Evolutionary conservation across 2,329 filamentous ascomycete species (phyloP).

Genomic region (Aplosporella prunicola): DNA sequence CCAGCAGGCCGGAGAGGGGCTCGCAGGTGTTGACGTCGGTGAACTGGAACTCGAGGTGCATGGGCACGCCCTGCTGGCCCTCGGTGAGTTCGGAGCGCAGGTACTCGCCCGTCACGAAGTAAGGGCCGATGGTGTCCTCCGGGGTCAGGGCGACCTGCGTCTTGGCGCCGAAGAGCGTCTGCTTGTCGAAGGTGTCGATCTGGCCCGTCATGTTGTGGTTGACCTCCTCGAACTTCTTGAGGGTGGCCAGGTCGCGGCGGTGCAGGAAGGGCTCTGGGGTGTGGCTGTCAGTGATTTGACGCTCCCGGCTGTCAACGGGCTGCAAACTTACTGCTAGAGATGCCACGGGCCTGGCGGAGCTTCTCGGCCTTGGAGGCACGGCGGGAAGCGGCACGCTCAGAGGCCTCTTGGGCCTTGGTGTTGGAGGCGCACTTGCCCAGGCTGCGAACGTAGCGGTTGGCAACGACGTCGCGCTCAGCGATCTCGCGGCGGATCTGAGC

Average conservation of each 20-base stretch:
- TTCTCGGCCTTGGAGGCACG: conserved; percentile 16
- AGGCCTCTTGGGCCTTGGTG: conserved; percentile 16
- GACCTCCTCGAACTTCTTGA: conserved; percentile 21
- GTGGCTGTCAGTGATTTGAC: too few relatives aligned
- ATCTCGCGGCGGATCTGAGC: conserved; percentile 24
- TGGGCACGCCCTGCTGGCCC: conserved; percentile 38
- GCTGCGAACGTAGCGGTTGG: conserved; percentile 16
- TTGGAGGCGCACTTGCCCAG: conserved; percentile 17
- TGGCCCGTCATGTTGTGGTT: conserved; percentile 23
- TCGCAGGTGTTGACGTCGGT: conserved; percentile 47
- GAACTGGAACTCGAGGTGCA: conserved; percentile 45
- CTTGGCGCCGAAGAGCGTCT: conserved; percentile 23
- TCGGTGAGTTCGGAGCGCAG: conserved; percentile 42
- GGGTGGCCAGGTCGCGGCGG: conserved; percentile 21
- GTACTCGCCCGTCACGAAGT: conserved; percentile 42
- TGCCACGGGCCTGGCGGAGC: conserved; percentile 20
- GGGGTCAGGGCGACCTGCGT: conserved; percentile 25
- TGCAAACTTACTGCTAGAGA: conserved; percentile 13
- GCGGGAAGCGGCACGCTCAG: conserved; percentile 17
- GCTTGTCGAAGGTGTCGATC: conserved; percentile 16
- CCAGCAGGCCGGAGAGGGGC: conserved; percentile 37
- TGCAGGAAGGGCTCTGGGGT: conserved; percentile 15
- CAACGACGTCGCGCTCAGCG: conserved; percentile 17
- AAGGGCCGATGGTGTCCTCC: conserved; percentile 25
- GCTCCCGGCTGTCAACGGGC: too few relatives aligned